These are phyloP conservation scores for Thermothielavioides terrestris DNA, from an alignment of 495 filamentous ascomycete species.

Conservation along the genomic window DNA sequence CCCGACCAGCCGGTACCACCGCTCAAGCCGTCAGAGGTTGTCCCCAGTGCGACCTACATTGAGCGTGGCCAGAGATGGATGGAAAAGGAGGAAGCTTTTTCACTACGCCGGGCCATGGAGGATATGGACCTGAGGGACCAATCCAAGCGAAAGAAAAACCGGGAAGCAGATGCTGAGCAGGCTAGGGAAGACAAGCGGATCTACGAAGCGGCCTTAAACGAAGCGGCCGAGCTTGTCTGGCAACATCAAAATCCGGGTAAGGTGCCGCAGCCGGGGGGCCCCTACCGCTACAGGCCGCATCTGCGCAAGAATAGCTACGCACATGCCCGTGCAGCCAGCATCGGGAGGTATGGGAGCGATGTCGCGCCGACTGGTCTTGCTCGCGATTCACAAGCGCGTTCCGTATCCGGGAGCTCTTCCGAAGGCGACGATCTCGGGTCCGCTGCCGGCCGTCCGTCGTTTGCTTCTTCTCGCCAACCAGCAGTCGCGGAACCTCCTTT, in stretches of 20 bases:
- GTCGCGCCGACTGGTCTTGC: slow-evolving; percentile 41
- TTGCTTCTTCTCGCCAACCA: slow-evolving; percentile 18
- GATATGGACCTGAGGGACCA: slow-evolving; percentile 48
- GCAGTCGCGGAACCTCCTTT: slow-evolving; percentile 15
- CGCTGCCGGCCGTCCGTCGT: slow-evolving; percentile 20
- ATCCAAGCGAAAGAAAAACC: slow-evolving; percentile 15
- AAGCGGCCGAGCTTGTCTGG: slow-evolving; percentile 82
- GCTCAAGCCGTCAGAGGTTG: slow-evolving; percentile 42
- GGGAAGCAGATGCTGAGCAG: slow-evolving; percentile 18
- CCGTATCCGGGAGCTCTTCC: slow-evolving; percentile 43
- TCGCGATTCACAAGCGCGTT: slow-evolving; percentile 36
- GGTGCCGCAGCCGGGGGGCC: slow-evolving; percentile 50
- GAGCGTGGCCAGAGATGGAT: slow-evolving; percentile 75
- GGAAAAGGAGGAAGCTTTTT: slow-evolving; percentile 76
- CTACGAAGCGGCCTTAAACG: slow-evolving; percentile 69
- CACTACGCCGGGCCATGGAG: slow-evolving; percentile 69
- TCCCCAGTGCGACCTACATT: slow-evolving; percentile 58
- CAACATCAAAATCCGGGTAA: slow-evolving; percentile 59
- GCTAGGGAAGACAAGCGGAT: slow-evolving; percentile 56
- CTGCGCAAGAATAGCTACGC: slow-evolving; percentile 52
- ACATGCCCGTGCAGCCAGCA: slow-evolving; percentile 53
- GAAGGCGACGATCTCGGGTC: slow-evolving; percentile 30
- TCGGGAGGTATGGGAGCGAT: slow-evolving; percentile 42
- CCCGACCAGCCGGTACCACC: slow-evolving; percentile 31
- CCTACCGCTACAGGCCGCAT: slow-evolving; percentile 56